Percentiles rank a stretch among this genome's conserved stretches.
phyloP scores from a whole-genome alignment of 2,329 filamentous ascomycete species.

The Aspergillus eucalypticola region DNA sequence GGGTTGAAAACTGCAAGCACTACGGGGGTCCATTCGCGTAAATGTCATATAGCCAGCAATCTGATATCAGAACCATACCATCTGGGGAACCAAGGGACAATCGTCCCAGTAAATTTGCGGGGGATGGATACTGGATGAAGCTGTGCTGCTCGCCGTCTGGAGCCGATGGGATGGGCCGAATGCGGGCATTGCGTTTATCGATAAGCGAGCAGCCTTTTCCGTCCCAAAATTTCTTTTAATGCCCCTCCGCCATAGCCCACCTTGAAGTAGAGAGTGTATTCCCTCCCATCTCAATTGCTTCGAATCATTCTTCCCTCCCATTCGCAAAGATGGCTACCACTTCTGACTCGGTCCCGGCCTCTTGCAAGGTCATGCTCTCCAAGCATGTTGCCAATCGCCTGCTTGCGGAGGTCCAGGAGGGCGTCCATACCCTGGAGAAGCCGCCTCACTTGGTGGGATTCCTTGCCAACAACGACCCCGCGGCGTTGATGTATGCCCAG shows the following conservation, averaged over 20 bases:
- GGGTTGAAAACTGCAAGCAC: too few species aligned
- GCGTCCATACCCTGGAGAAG: slow-evolving; percentile 69
- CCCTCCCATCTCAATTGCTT: slow-evolving; percentile 12
- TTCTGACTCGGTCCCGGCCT: slow-evolving; percentile 31
- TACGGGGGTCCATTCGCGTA: too few species aligned
- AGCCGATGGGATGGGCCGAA: slow-evolving; percentile 25
- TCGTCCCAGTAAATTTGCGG: background rate
- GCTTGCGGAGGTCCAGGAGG: slow-evolving; percentile 74
- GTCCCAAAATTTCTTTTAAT: slow-evolving; percentile 26
- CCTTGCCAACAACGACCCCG: slow-evolving; percentile 86
- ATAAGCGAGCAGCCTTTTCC: slow-evolving; percentile 41
- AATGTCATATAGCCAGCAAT: background rate
- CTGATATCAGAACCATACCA: background rate
- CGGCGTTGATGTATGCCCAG: slow-evolving; percentile 89
- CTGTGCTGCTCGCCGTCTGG: background rate
- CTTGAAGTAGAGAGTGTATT: slow-evolving; percentile 2
- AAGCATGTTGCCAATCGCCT: slow-evolving; percentile 82
- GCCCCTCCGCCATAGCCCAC: slow-evolving; percentile 21
- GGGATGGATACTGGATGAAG: background rate
- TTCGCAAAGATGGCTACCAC: slow-evolving; percentile 34
- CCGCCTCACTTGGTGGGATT: slow-evolving; percentile 85
- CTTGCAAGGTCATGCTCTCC: slow-evolving; percentile 92
- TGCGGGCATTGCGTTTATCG: slow-evolving; percentile 37
- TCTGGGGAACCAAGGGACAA: background rate
- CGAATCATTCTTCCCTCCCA: slow-evolving; percentile 5